Conservation (phyloP, 2,329 filamentous ascomycete genomes). For the Chaetomiaceae sp. region DNA sequence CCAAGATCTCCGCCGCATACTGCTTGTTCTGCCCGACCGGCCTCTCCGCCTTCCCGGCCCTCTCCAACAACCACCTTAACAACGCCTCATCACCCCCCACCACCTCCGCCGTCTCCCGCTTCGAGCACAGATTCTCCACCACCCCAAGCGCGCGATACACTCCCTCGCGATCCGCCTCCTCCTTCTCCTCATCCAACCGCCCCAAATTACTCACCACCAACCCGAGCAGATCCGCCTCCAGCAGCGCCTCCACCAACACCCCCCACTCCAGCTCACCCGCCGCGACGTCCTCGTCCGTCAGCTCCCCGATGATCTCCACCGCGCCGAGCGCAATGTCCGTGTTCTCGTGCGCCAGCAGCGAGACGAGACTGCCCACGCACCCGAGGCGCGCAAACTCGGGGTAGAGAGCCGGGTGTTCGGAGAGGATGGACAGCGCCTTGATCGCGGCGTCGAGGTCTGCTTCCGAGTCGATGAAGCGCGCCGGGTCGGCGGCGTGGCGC, state of each 20-base stretch:
- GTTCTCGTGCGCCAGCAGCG: slow-evolving; percentile 87
- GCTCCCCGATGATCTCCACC: slow-evolving; percentile 80
- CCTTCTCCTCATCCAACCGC: slow-evolving; percentile 68
- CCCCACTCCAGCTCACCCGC: slow-evolving; percentile 79
- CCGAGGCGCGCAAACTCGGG: slow-evolving; percentile 71
- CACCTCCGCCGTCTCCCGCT: slow-evolving; percentile 59
- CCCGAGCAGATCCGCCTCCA: slow-evolving; percentile 65
- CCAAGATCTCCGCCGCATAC: slow-evolving; percentile 86
- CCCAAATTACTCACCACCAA: slow-evolving; percentile 72
- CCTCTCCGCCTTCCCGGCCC: slow-evolving; percentile 64
- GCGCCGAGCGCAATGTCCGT: slow-evolving; percentile 92
- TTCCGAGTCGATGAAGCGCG: slow-evolving; percentile 79
- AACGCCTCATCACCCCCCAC: slow-evolving; percentile 65
- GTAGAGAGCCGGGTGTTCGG: slow-evolving; percentile 81
- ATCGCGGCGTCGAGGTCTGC: slow-evolving; percentile 86
- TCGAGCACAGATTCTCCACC: slow-evolving; percentile 78
- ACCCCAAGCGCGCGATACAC: slow-evolving; percentile 81
- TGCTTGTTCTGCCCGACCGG: slow-evolving; percentile 84
- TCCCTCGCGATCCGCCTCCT: slow-evolving; percentile 68
- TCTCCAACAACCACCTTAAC: slow-evolving; percentile 68
- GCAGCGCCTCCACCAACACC: slow-evolving; percentile 59
- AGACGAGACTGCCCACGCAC: slow-evolving; percentile 66
- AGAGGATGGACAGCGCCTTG: slow-evolving; percentile 77
- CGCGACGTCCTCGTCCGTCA: slow-evolving; percentile 88
- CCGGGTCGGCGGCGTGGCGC: slow-evolving; percentile 71